A percentile compares a stretch with the other conserved stretches of the same genome.
phyloP scores from a whole-genome alignment of 2,329 filamentous ascomycete genomes.

The Apiospora koreana region DNA sequence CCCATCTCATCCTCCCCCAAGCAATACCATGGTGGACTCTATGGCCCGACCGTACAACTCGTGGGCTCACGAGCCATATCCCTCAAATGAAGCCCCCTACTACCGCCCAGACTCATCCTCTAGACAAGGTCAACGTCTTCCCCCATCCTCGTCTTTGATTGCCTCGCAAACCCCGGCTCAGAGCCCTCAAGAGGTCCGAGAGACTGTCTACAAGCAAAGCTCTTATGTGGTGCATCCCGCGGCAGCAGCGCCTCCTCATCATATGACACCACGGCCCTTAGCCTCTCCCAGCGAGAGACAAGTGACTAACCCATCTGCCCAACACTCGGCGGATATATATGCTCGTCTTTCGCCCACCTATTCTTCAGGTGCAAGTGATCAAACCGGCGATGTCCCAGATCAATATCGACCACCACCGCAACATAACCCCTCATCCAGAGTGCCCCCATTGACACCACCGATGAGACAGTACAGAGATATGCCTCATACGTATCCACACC shows the following conservation, averaged over 20 bases:
- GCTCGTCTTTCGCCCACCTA: conserved; percentile 8
- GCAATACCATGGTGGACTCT: conserved; percentile 16
- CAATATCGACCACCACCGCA: not conserved
- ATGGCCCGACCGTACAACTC: conserved; percentile 15
- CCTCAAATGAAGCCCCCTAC: conserved; percentile 7
- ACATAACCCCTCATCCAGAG: not conserved
- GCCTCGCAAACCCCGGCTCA: not conserved
- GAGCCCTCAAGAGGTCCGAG: not conserved
- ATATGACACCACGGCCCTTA: conserved; percentile 5
- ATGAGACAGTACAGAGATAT: conserved; percentile 2
- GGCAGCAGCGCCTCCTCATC: conserved; percentile 2
- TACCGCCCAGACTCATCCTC: conserved; percentile 14
- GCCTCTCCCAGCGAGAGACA: not conserved
- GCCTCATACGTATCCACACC: conserved; percentile 1
- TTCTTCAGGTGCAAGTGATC: conserved; percentile 10
- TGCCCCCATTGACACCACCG: conserved; percentile 9
- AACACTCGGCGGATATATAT: conserved; percentile 8
- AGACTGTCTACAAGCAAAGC: conserved; percentile 3
- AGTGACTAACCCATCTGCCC: not conserved
- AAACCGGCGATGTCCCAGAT: not conserved
- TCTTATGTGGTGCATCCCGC: conserved; percentile 2
- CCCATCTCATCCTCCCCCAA: not conserved
- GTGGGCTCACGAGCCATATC: conserved; percentile 13
- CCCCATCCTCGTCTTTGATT: conserved; percentile 3
- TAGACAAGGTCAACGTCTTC: conserved; percentile 9